Evolutionary conservation across 2,329 filamentous ascomycete genomes (phyloP).

Genomic region (Sphaerostilbella broomeana): DNA sequence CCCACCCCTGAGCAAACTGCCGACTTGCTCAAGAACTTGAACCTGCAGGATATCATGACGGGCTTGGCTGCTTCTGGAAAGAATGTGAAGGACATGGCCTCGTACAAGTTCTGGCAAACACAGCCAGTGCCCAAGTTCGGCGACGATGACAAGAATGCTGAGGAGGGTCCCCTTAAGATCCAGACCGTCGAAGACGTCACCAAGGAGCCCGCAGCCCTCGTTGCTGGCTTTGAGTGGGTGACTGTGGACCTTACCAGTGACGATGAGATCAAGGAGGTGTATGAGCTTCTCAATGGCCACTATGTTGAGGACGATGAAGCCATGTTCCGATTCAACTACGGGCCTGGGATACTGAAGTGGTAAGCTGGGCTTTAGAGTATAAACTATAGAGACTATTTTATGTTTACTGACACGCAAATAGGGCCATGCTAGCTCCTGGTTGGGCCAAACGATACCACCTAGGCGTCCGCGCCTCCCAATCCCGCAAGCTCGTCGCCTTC

Average conservation of each 20-base stretch:
- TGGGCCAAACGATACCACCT: slow-evolving; percentile 95
- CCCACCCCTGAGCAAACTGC: slow-evolving; percentile 38
- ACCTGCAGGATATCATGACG: slow-evolving; percentile 65
- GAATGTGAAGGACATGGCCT: slow-evolving; percentile 92
- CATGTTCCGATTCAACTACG: slow-evolving; percentile 98
- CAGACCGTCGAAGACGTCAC: slow-evolving; percentile 73
- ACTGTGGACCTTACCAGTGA: slow-evolving; percentile 78
- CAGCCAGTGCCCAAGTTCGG: slow-evolving; percentile 88
- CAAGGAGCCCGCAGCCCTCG: slow-evolving; percentile 66
- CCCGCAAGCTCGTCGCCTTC: slow-evolving; percentile 84
- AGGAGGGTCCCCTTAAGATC: slow-evolving; percentile 78
- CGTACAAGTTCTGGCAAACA: slow-evolving; percentile 98
- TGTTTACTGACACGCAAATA: slow-evolving; percentile 27
- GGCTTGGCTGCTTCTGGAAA: slow-evolving; percentile 71
- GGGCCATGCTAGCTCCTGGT: slow-evolving; percentile 89
- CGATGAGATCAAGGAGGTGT: slow-evolving; percentile 78
- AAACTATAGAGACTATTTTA: neutral
- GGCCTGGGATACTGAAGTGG: slow-evolving; percentile 82
- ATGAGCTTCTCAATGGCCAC: slow-evolving; percentile 83
- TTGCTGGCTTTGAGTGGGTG: slow-evolving; percentile 90
- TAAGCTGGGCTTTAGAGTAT: slow-evolving; percentile 34
- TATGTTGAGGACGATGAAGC: slow-evolving; percentile 97
- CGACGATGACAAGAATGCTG: slow-evolving; percentile 45
- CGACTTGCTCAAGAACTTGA: slow-evolving; percentile 55
- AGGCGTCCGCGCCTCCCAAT: slow-evolving; percentile 78